Base-by-base conservation (phyloP, 176 grass and related monocot genomes). In the Luzula sylvatica region DNA sequence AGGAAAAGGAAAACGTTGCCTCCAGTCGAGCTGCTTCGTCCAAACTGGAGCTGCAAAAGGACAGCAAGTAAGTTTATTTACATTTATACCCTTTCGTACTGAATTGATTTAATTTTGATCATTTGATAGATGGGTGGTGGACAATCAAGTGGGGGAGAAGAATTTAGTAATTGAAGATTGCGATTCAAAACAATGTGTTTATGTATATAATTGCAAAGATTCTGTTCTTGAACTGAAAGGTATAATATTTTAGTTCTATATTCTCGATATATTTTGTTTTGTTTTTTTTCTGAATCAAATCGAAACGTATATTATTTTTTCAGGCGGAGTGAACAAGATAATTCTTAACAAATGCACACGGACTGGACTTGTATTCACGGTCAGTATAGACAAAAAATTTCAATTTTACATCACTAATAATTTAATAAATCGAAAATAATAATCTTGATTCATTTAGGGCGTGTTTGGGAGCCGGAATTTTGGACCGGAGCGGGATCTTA, bases 321-420 rank as follows among this genome's bases (percentile, higher is more conserved):
- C 78, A 99, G 86, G 93, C 45, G 92, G 92, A 79, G 93, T 99
- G 51, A 99, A 99, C 53, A 99, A 99, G 56, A 99, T 99, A 52
- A 99, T 85, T 56, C 68, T 99, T 62, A 85, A 99, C 53, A 99
- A 92, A 53, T 99, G 93, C 78, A 99, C 82, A 21, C 90, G 92
- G 66, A 67, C 76, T 26, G 93, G 86, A 68, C 56, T 99, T 0
- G 74, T 99, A 44, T 99, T 99, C 61, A 92, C 55, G 72, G 90
- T 96, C 47, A 68, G 78, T 72, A 27, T 19, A 67, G 29, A 43
- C n/a, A n/a, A n/a, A n/a, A n/a, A n/a, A n/a, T n/a, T n/a, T n/a
- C n/a, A n/a, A n/a, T n/a, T n/a, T n/a, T n/a, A n/a, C n/a, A n/a
- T n/a, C n/a, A 2, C 19, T 57, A 12, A 26, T 17, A 35, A 52